Conservation (phyloP, 164 flowering plant genomes). For the Chimonanthus salicifolius region DNA sequence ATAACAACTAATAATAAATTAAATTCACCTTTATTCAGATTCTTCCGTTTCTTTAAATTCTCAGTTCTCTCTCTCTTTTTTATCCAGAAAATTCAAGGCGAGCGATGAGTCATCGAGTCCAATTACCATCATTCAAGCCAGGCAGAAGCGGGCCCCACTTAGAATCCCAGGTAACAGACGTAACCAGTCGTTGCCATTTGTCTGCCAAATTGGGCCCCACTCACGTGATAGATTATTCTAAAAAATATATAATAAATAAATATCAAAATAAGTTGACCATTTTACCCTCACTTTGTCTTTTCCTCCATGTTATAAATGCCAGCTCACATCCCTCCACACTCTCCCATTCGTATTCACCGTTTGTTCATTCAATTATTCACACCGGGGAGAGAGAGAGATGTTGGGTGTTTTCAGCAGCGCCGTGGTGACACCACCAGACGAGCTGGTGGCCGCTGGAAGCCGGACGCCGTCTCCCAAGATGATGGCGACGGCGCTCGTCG, state of each 20-base stretch:
- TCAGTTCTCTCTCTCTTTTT: no score
- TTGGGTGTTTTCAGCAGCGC: constrained; percentile 83
- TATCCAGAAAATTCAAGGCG: no score
- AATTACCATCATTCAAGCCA: no score
- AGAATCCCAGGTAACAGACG: no score
- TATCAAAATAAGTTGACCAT: background rate
- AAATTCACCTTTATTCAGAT: no score
- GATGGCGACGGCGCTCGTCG: constrained; percentile 40
- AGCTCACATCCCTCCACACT: background rate
- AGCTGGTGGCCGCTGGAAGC: constrained; percentile 79
- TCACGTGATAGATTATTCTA: background rate
- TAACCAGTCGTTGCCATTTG: background rate
- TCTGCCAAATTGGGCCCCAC: background rate
- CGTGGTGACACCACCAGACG: constrained; percentile 73
- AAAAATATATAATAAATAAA: no score
- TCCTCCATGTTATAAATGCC: background rate
- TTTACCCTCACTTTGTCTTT: background rate
- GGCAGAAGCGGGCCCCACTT: background rate
- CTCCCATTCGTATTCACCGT: background rate
- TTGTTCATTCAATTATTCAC: no score
- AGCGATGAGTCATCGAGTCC: no score
- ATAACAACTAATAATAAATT: no score
- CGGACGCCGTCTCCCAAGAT: constrained; percentile 82
- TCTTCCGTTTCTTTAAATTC: no score
- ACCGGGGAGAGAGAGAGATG: constrained; percentile 24